A percentile compares a stretch with the other conserved stretches of the same genome.
These are phyloP conservation scores for Hirsutella rhossiliensis DNA, from an alignment of 2,329 filamentous ascomycete species.

Conservation along the genomic window DNA sequence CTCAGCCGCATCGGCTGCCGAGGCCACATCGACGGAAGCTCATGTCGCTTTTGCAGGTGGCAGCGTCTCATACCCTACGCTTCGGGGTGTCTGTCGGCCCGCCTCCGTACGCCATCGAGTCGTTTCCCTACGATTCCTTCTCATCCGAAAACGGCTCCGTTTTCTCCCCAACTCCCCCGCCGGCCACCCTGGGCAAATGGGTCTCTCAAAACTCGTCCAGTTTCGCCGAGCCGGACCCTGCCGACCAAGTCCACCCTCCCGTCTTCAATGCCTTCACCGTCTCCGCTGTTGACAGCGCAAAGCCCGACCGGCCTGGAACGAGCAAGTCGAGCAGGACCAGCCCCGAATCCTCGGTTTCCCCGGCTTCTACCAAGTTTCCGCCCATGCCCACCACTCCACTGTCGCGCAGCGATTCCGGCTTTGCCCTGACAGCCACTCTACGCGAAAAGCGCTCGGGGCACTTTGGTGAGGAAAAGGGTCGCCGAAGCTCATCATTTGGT, in stretches of 20 bases:
- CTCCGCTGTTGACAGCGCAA: conserved; percentile 53
- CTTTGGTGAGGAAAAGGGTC: conserved; percentile 63
- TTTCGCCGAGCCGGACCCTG: conserved; percentile 58
- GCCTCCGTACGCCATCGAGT: conserved; percentile 84
- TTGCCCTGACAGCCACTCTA: conserved; percentile 72
- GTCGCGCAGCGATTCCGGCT: conserved; percentile 87
- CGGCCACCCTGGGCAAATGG: conserved; percentile 70
- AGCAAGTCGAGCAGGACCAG: conserved; percentile 52
- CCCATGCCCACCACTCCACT: conserved; percentile 63
- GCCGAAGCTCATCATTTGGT: conserved; percentile 87
- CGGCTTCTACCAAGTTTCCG: conserved; percentile 67
- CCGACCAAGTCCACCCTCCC: conserved; percentile 41
- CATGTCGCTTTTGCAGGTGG: conserved; percentile 73
- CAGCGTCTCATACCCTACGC: conserved; percentile 78
- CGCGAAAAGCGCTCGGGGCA: conserved; percentile 91
- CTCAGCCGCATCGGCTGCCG: conserved; percentile 65
- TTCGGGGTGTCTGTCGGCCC: conserved; percentile 82
- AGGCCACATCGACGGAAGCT: conserved; percentile 86
- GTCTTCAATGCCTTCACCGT: conserved; percentile 89
- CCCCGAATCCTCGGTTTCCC: conserved; percentile 57
- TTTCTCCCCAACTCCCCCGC: conserved; percentile 59
- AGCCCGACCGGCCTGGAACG: conserved; percentile 66
- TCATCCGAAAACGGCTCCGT: conserved; percentile 74
- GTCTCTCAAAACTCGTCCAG: conserved; percentile 81
- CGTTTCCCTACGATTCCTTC: conserved; percentile 83